phyloP scores from a whole-genome alignment of 2,329 filamentous ascomycete genomes.

The Aspergillus awamori region DNA sequence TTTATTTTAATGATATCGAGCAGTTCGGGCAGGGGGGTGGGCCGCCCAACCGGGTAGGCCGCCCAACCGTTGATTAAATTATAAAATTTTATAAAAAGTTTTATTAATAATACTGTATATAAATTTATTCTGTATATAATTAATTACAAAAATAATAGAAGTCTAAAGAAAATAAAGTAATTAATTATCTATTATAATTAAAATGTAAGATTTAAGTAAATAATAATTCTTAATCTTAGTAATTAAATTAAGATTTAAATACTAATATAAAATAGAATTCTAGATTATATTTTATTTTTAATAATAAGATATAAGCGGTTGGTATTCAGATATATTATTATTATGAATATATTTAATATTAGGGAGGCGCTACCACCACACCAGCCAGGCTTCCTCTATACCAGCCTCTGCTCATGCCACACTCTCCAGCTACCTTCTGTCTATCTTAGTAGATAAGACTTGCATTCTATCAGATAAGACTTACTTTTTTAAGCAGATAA shows the following conservation, averaged over 20 bases:
- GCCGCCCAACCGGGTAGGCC: too few species aligned
- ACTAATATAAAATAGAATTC: not conserved
- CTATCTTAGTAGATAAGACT: too few species aligned
- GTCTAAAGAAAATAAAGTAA: not conserved
- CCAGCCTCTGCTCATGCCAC: too few species aligned
- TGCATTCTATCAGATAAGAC: too few species aligned
- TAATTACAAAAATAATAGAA: slow-evolving; percentile 5
- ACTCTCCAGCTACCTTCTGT: too few species aligned
- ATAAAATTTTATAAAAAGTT: not conserved
- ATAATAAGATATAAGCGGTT: not conserved
- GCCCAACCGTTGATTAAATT: too few species aligned
- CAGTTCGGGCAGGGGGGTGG: too few species aligned
- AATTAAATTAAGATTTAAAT: too few species aligned
- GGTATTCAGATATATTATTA: not conserved
- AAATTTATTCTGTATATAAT: slow-evolving; percentile 7
- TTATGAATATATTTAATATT: not conserved
- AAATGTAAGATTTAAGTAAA: not conserved
- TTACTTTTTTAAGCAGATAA: too few species aligned
- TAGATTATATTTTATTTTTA: not conserved
- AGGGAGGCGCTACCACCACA: not conserved
- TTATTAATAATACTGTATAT: not conserved
- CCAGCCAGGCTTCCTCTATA: too few species aligned
- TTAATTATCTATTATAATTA: not conserved
- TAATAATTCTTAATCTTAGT: too few species aligned
- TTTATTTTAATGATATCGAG: too few species aligned